phyloP scores from a whole-genome alignment of 345 rosid genomes.

The Firmiana major region DNA sequence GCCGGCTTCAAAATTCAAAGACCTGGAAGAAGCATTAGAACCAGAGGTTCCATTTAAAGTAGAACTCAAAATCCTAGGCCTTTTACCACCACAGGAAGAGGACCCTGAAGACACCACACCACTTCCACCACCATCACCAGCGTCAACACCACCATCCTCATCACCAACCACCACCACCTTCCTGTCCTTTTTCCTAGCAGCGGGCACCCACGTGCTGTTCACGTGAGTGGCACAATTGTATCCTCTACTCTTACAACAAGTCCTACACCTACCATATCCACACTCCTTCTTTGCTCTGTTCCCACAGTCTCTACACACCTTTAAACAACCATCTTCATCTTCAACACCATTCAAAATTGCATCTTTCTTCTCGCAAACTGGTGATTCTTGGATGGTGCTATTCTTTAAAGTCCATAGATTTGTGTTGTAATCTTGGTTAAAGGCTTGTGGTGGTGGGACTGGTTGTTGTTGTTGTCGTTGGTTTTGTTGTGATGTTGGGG shows the following conservation, averaged over 20 bases:
- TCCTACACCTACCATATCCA: constrained; percentile 57
- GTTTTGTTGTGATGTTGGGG: constrained; percentile 31
- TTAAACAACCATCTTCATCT: constrained; percentile 22
- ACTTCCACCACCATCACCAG: no score
- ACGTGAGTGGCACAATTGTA: constrained; percentile 69
- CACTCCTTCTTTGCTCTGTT: constrained; percentile 87
- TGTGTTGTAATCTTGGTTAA: constrained; percentile 17
- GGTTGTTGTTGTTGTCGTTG: constrained; percentile 7
- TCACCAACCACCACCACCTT: constrained; percentile 12
- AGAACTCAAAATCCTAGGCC: constrained; percentile 39
- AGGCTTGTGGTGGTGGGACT: constrained; percentile 25
- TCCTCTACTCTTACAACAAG: constrained; percentile 78
- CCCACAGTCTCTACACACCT: constrained; percentile 74
- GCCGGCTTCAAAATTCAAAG: constrained; percentile 34
- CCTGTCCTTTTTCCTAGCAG: constrained; percentile 45
- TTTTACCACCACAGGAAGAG: constrained; percentile 47
- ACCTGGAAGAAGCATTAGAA: constrained; percentile 30
- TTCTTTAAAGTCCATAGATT: constrained; percentile 21
- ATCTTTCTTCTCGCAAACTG: constrained; percentile 15
- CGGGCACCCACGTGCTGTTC: constrained; percentile 84
- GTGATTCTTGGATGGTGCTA: constrained; percentile 21
- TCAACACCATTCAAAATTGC: constrained; percentile 12
- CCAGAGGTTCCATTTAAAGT: constrained; percentile 18
- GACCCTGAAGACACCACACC: constrained; percentile 44
- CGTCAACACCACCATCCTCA: not conserved